phyloP scores from a whole-genome alignment of 1,284 basidiomycete genomes.

The Malassezia globosa region DNA sequence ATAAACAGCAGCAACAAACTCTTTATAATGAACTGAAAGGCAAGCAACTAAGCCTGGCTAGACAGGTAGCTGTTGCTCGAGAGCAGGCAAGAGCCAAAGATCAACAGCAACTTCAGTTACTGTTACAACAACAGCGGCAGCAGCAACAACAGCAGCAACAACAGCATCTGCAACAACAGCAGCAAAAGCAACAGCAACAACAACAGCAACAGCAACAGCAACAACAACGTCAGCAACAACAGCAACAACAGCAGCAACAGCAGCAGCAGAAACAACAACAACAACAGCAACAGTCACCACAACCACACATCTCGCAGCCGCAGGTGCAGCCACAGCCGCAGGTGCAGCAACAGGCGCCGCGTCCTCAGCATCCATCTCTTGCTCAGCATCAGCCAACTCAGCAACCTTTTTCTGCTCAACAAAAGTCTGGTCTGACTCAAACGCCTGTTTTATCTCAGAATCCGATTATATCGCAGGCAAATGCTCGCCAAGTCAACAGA shows the following conservation, averaged over 20 bases:
- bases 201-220: background rate
- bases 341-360: background rate
- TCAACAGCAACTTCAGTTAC: conserved; percentile 19
- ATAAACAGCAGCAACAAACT: conserved; percentile 32
- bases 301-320: background rate
- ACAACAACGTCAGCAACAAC: conserved; percentile 3
- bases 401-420: background rate
- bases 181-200: background rate
- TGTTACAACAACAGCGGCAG: conserved; percentile 15
- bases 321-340: background rate
- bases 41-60: conserved; percentile 30
- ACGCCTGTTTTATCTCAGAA: background rate
- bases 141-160: conserved; percentile 6
- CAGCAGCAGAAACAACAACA: background rate
- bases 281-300: conserved; percentile 2
- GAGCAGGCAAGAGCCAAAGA: conserved; percentile 31
- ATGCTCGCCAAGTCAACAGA: background rate
- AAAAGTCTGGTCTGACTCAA: background rate
- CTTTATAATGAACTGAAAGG: conserved; percentile 27
- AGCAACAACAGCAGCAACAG: background rate
- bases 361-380: too few relatives aligned
- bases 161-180: conserved; percentile 1
- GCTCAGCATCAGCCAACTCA: background rate
- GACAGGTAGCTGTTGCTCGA: conserved; percentile 31
- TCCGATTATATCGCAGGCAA: background rate